Evolutionary conservation across 2,329 filamentous ascomycete species (phyloP).

Genomic region (Diaporthe sp.): DNA sequence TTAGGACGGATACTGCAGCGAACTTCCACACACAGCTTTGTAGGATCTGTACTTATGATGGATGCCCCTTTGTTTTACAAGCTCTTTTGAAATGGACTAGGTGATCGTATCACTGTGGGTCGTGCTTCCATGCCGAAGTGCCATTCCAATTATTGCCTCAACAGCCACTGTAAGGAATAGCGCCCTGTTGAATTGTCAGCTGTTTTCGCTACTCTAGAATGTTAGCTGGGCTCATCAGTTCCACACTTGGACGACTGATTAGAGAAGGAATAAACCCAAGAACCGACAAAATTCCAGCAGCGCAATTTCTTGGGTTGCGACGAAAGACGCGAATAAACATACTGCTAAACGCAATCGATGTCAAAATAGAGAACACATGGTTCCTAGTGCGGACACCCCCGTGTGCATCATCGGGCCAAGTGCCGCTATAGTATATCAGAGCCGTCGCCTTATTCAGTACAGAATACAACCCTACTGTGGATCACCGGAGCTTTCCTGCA

Average conservation of each 20-base stretch:
- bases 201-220: background rate
- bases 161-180: too few species aligned
- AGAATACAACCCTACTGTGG: background rate
- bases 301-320: background rate
- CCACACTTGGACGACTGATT: too few species aligned
- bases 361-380: background rate
- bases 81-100: too few species aligned
- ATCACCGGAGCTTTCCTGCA: background rate
- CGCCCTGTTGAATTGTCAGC: background rate
- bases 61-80: too few species aligned
- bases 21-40: too few species aligned
- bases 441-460: background rate
- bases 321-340: background rate
- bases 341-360: background rate
- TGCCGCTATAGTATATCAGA: background rate
- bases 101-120: too few species aligned
- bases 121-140: too few species aligned
- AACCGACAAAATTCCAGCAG: too few species aligned
- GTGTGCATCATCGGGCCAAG: slow-evolving; percentile 7
- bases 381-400: background rate
- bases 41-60: too few species aligned
- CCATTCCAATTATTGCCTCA: too few species aligned
- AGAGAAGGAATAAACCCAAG: too few species aligned
- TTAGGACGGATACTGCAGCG: background rate
- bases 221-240: too few species aligned